Evolutionary conservation across 257 asterid species (phyloP).

Genomic region (Solanum rostratum): DNA sequence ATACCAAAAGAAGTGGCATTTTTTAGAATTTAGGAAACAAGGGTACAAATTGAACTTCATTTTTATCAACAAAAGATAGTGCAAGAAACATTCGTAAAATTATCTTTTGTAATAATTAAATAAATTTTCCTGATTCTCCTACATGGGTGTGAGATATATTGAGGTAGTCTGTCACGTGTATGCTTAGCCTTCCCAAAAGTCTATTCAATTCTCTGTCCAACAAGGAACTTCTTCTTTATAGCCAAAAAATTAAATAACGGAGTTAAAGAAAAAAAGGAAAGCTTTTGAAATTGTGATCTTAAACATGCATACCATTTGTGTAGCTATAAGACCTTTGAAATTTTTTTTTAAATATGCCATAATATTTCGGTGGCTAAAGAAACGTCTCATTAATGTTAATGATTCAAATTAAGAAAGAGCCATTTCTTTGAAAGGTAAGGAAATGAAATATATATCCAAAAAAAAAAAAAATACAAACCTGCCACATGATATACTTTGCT

Average conservation of each 20-base stretch:
- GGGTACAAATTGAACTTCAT: background rate
- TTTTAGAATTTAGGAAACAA: background rate
- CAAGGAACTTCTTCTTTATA: background rate
- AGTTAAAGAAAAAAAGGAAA: background rate
- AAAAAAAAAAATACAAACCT: background rate
- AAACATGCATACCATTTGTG: background rate
- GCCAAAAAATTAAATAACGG: background rate
- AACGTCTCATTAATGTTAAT: background rate
- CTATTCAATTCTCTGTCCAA: background rate
- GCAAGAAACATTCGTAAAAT: background rate
- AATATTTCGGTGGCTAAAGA: background rate
- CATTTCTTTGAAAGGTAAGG: background rate
- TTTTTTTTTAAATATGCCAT: background rate
- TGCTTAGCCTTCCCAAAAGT: background rate
- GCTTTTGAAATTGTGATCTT: background rate
- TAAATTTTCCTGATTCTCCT: background rate
- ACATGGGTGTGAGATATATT: background rate
- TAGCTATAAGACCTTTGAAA: background rate
- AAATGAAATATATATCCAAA: background rate
- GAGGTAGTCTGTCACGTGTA: background rate
- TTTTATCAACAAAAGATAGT: background rate
- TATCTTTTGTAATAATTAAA: background rate
- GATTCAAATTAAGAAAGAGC: background rate
- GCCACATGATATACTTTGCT: background rate
- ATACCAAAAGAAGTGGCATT: background rate